Evolutionary conservation across 441 rosid species (phyloP), one percentile per base, ranked within the genome.

Genomic region (Theobroma grandiflorum): DNA sequence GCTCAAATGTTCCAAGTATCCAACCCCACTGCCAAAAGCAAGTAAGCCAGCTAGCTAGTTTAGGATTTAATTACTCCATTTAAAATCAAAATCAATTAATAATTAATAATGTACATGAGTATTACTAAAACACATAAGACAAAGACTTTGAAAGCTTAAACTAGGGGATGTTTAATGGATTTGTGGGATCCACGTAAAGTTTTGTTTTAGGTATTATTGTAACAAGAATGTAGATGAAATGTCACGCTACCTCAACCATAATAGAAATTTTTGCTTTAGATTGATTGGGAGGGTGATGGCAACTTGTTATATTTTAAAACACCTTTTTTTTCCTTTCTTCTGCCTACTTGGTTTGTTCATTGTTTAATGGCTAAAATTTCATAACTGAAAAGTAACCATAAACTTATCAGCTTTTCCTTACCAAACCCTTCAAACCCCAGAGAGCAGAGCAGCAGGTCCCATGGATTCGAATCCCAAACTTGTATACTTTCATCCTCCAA

Each of bases 171-270:
- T 33, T 71, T 65, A 9, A 76, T 20, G 35, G 40, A 66, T 22
- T 55, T 16, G 74, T 76, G 78, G 84, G 81, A 10, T 77, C 80
- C n/a, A 72, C 31, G 33, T 53, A 33, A 53, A 59, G 31, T 53
- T 31, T 72, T 57, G 26, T 45, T 47, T 78, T 68, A 15, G 12
- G 65, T 53, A 74, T 9, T 67, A 69, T 53, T 75, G 18, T 18
- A 78, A 74, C 68, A 52, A 43, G 47, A 74, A 43, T 77, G 78
- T 62, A 73, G 84, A 76, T 80, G 79, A 62, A 72, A 84, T 68
- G 87, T 86, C 87, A 78, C 78, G n/a, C 62, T 78, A 72, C 78
- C 74, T 33, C 59, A 74, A 74, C 82, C 59, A 72, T 49, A 68
- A 76, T 61, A 53, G 49, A 83, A 79, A 40, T 63, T 69, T 67